Base-by-base conservation (phyloP, 495 filamentous ascomycete genomes). In the Echria macrotheca region DNA sequence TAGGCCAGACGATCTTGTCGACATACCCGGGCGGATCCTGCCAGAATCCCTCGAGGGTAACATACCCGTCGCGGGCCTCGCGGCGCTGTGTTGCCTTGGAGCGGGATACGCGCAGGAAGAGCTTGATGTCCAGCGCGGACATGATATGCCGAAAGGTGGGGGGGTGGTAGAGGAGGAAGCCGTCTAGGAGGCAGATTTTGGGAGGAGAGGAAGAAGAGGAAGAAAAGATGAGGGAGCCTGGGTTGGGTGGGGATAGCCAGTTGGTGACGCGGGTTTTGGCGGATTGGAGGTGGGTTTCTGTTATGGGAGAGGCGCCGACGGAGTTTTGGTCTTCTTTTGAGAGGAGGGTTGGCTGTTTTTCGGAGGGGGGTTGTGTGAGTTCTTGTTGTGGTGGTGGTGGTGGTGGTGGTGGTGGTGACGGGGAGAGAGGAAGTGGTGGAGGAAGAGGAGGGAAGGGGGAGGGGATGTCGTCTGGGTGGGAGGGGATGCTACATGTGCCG, bases 1-100 rank as follows among this genome's bases (percentile, higher is more conserved):
- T 86, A 22, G 90, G 91, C 93, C 93, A 98, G 3, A 98, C 93
- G 47, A 98, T 77, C 67, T 85, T 77, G 57, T 98, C 93, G 37
- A 96, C 89, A 67, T 96, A 98, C 0, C 87, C 90, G 1, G 86
- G 86, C 1, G 93, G 93, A 64, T 98, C 93, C 15, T 79, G 75
- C 93, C 91, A 98, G 70, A 95, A 96, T 12, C 91, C 91, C 63
- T 84, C 85, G 43, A 86, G 71, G 18, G 89, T 96, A 18, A 91
- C 88, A 72, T 96, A 98, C 26, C 87, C 89, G 55, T 71, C 80
- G 58, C 93, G 70, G 2, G 78, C 77, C 59, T 87, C 86, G 26
- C 93, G 66, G 7, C 93, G 70, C 21, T 56, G 56, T 56, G 85
- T 86, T 0, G 85, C 86, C 19, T 70, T 69, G 1, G 58, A 61